Base-by-base conservation (phyloP, 106 monocot genomes). In the Dendrobium catenatum region DNA sequence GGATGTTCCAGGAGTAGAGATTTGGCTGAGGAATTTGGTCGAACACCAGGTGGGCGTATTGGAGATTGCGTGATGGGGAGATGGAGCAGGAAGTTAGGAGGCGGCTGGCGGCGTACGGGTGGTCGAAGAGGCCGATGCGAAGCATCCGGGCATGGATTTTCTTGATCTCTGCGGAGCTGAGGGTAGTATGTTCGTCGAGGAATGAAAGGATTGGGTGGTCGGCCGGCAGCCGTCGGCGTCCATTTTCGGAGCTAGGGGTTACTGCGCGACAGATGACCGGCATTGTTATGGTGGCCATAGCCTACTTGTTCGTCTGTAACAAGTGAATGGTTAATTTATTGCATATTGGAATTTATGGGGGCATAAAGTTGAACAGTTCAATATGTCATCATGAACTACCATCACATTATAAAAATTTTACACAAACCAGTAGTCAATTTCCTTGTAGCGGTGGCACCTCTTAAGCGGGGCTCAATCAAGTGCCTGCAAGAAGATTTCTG, bases 81-180 rank as follows among this genome's bases (percentile, higher is more conserved):
- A 68, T 16, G 11, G 6, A 3, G 20, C 20, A 77, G 73, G 88
- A 85, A 6, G 84, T 75, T 48, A 91, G 73, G 82, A 91, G 90
- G 22, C 80, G 68, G 77, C 74, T 82, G 33, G 86, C 80, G 37
- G 80, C 29, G 84, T 79, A 81, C 24, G 78, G 80, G n/a, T 84
- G 61, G 81, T 41, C 80, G 78, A 80, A 55, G 74, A 89, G 80
- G 68, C 75, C 86, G 68, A 88, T 82, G 31, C 90, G 90, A 81
- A 91, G 86, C 86, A 91, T 85, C 16, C 70, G 88, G 29, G 86
- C 91, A 73, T 89, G 91, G 77, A 80, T 84, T 55, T 76, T 81
- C 76, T 79, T 84, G 37, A 87, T 42, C 2, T 16, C 59, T 0
- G 48, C 9, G 6, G 27, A 4, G 84, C 81, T 79, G n/a, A 84